Evolutionary conservation across 129 eudicot genomes (phyloP).

Genomic region (Helichrysum umbraculigerum): DNA sequence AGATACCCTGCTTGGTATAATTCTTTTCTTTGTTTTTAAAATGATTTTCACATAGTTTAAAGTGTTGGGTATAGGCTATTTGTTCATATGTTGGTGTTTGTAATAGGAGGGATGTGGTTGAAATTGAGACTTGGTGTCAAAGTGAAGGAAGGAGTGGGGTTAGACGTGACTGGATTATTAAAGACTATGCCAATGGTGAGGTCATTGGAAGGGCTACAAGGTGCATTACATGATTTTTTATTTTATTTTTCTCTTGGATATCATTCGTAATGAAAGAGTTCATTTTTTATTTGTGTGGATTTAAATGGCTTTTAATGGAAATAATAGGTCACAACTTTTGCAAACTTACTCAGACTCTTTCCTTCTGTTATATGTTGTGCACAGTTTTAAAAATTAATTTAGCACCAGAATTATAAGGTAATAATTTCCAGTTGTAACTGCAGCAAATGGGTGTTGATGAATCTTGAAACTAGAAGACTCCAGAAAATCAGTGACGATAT

Average conservation of each 20-base stretch:
- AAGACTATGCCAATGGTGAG: constrained; percentile 74
- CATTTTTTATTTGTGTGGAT: not conserved
- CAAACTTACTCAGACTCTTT: constrained; percentile 14
- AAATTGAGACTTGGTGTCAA: constrained; percentile 95
- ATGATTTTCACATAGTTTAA: not conserved
- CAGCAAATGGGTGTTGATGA: constrained; percentile 98
- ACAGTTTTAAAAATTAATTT: not conserved
- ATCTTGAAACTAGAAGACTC: constrained; percentile 73
- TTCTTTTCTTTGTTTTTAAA: not conserved
- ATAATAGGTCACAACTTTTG: constrained; percentile 2
- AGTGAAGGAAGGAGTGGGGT: constrained; percentile 79
- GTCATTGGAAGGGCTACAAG: constrained; percentile 96
- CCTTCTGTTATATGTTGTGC: not conserved
- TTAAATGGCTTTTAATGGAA: not conserved
- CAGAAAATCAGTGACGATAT: constrained; percentile 76
- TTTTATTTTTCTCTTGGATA: not conserved
- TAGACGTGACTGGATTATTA: constrained; percentile 88
- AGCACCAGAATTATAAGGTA: not conserved
- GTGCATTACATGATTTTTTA: constrained; percentile 32
- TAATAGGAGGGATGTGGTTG: constrained; percentile 77
- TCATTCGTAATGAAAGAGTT: not conserved
- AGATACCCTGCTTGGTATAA: constrained; percentile 83
- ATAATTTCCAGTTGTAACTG: constrained; percentile 15
- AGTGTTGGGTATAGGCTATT: not conserved
- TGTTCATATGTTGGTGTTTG: constrained; percentile 7